Conservation (phyloP, 2,329 filamentous ascomycete species). For the Aspergillus sp. region DNA sequence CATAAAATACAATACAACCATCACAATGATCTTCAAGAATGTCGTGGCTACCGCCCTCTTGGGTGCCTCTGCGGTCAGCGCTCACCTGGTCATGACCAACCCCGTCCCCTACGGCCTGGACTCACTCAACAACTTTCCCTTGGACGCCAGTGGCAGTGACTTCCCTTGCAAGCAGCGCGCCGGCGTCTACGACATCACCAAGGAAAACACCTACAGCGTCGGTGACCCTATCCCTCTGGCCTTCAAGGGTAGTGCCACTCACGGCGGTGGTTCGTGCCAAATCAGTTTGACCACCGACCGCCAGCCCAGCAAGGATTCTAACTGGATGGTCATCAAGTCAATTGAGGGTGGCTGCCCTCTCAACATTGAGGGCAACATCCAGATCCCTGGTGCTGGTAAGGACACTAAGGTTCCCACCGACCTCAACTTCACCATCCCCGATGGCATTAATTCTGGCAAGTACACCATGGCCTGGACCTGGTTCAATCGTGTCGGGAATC, state of each 20-base stretch:
- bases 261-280: slow-evolving; percentile 91
- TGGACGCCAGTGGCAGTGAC: slow-evolving; percentile 52
- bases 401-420: slow-evolving; percentile 41
- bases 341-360: slow-evolving; percentile 79
- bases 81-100: slow-evolving; percentile 66
- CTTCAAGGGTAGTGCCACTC: slow-evolving; percentile 65
- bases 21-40: slow-evolving; percentile 23
- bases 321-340: slow-evolving; percentile 85
- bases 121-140: slow-evolving; percentile 55
- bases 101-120: slow-evolving; percentile 56
- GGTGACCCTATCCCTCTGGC: slow-evolving; percentile 55
- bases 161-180: slow-evolving; percentile 74
- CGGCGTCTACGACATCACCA: slow-evolving; percentile 34
- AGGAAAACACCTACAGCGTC: slow-evolving; percentile 53
- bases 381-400: slow-evolving; percentile 36
- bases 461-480: slow-evolving; percentile 87
- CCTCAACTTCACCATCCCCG: slow-evolving; percentile 65
- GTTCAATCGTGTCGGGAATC: slow-evolving; percentile 87
- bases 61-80: slow-evolving; percentile 50
- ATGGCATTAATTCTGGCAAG: slow-evolving; percentile 62
- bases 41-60: slow-evolving; percentile 41
- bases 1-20: slow-evolving; percentile 6
- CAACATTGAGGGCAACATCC: slow-evolving; percentile 47
- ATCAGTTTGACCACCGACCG: slow-evolving; percentile 74
- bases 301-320: slow-evolving; percentile 54